Conservation (phyloP, 169 alveolate species). For the Plasmodium berghei region DNA sequence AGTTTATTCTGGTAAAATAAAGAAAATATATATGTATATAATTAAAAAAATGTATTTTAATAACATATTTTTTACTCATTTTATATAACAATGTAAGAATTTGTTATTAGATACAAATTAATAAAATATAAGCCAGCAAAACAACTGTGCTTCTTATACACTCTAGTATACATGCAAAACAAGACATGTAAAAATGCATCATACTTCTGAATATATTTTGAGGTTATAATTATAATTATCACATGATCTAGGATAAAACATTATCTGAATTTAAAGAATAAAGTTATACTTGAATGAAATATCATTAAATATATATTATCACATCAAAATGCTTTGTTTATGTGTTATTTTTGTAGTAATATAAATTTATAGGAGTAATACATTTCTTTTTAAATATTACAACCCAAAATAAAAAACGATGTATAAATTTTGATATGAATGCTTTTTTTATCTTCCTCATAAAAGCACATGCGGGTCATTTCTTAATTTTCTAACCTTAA, state of each 20-base stretch:
- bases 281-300: neutral
- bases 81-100: slow-evolving; percentile 1
- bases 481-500: slow-evolving; percentile 28
- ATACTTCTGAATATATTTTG: slow-evolving; percentile 40
- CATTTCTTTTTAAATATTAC: no score
- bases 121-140: no score
- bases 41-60: neutral
- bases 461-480: neutral
- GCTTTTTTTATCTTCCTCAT: neutral
- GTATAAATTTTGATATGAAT: neutral
- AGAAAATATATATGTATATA: neutral
- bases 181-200: neutral
- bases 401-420: no score
- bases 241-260: slow-evolving; percentile 47
- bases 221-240: slow-evolving; percentile 55
- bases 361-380: no score
- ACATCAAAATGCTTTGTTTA: neutral
- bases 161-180: no score
- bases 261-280: slow-evolving; percentile 19
- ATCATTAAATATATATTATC: no score
- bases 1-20: slow-evolving; percentile 20
- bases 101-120: no score
- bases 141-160: no score
- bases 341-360: neutral
- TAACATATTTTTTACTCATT: slow-evolving; percentile 11